A percentile compares a stretch with the other conserved stretches of the same genome.
Evolutionary conservation across 2,329 filamentous ascomycete genomes (phyloP).

Genomic region (Colletotrichum cereale): DNA sequence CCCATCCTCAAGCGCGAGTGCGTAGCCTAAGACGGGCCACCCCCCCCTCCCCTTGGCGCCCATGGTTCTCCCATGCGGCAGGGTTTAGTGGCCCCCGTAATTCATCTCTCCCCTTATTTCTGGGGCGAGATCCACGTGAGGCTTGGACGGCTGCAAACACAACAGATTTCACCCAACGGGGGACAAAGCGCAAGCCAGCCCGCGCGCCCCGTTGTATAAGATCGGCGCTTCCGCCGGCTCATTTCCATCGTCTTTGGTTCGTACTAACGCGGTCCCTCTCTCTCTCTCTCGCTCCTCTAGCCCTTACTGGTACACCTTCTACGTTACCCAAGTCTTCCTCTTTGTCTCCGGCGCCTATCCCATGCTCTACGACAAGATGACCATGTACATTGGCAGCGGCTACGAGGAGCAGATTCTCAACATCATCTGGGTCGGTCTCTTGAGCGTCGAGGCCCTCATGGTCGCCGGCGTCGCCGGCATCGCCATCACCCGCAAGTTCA

Average conservation of each 20-base stretch:
- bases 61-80: slow-evolving; percentile 37
- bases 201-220: slow-evolving; percentile 1
- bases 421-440: slow-evolving; percentile 61
- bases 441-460: slow-evolving; percentile 59
- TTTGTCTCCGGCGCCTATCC: slow-evolving; percentile 41
- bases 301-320: slow-evolving; percentile 43
- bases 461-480: slow-evolving; percentile 55
- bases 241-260: background rate
- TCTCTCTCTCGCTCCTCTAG: background rate
- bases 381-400: slow-evolving; percentile 46
- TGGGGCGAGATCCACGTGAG: background rate
- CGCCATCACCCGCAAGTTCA: slow-evolving; percentile 47
- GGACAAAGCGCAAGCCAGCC: background rate
- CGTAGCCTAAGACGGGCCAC: slow-evolving; percentile 6
- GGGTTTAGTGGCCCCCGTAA: slow-evolving; percentile 30
- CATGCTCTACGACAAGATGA: slow-evolving; percentile 47
- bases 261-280: slow-evolving; percentile 13
- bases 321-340: slow-evolving; percentile 42
- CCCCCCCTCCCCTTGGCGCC: slow-evolving; percentile 1
- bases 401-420: slow-evolving; percentile 58
- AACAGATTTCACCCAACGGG: background rate
- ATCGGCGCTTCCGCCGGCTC: background rate
- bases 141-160: background rate
- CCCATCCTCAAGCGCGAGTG: slow-evolving; percentile 17
- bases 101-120: slow-evolving; percentile 26